Percentiles rank a stretch among this genome's conserved stretches.
Evolutionary conservation across 108 stramenopile genomes (phyloP).

Genomic region (Stephanodiscus triporus): DNA sequence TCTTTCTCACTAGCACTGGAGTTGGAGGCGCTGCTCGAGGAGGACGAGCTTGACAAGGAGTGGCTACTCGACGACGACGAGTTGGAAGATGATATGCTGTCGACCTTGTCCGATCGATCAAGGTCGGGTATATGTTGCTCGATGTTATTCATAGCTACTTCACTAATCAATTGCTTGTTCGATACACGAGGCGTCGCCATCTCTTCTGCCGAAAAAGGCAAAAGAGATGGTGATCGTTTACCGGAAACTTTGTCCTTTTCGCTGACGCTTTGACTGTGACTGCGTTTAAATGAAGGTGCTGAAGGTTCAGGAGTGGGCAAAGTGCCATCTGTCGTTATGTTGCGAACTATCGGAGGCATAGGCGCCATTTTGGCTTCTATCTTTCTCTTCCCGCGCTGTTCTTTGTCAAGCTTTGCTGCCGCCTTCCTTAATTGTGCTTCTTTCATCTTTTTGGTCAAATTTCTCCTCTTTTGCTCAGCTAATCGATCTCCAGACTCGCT

Average conservation of each 20-base stretch:
- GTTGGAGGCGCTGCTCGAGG: conserved; percentile 69
- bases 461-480: conserved; percentile 53
- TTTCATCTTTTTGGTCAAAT: conserved; percentile 60
- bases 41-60: conserved; percentile 82
- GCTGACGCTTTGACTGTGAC: conserved; percentile 22
- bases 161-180: conserved; percentile 23
- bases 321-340: conserved; percentile 7
- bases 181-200: conserved; percentile 35
- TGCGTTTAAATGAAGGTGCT: conserved; percentile 9
- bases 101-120: conserved; percentile 32
- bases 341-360: conserved; percentile 11
- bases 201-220: background rate
- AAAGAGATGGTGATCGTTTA: conserved; percentile 6
- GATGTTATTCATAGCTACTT: background rate
- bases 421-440: conserved; percentile 64
- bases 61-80: conserved; percentile 58
- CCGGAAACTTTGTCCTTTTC: conserved; percentile 18
- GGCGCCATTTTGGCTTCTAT: conserved; percentile 22
- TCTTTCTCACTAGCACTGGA: conserved; percentile 72
- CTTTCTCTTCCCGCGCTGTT: conserved; percentile 38
- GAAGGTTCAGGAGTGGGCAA: background rate
- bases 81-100: conserved; percentile 55
- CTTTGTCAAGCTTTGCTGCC: conserved; percentile 56
- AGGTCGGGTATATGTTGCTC: conserved; percentile 9
- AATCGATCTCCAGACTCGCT: conserved; percentile 63